phyloP scores from a whole-genome alignment of 2,329 filamentous ascomycete genomes.

The Colletotrichum sublineola region DNA sequence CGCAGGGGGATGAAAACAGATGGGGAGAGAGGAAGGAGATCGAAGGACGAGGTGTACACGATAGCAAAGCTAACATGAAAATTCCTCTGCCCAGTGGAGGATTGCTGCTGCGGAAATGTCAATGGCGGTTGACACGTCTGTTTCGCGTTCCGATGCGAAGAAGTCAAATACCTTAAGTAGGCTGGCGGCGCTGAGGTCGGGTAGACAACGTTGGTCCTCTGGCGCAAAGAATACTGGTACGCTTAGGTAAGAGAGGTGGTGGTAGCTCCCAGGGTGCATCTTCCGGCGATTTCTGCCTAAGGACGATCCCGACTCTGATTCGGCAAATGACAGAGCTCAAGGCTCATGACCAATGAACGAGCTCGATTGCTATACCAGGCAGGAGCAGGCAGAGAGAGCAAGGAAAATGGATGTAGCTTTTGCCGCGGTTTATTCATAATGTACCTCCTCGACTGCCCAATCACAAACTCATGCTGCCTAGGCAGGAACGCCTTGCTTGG shows the following conservation, averaged over 20 bases:
- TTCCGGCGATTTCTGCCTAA: slow-evolving; percentile 29
- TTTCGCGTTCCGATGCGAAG: slow-evolving; percentile 11
- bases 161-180: slow-evolving; percentile 22
- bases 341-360: slow-evolving; percentile 18
- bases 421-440: slow-evolving; percentile 2
- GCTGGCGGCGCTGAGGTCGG: slow-evolving; percentile 1
- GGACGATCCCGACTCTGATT: slow-evolving; percentile 19
- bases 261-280: not conserved
- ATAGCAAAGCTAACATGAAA: not conserved
- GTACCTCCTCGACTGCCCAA: not conserved
- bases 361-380: not conserved
- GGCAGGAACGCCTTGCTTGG: slow-evolving; percentile 8
- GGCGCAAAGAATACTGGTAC: not conserved
- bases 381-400: slow-evolving; percentile 19
- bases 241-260: slow-evolving; percentile 18
- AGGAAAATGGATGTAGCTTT: slow-evolving; percentile 9
- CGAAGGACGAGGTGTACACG: not conserved
- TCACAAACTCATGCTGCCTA: not conserved
- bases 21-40: not conserved
- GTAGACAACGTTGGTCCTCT: not conserved
- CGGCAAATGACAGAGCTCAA: not conserved
- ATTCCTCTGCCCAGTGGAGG: not conserved
- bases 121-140: slow-evolving; percentile 4
- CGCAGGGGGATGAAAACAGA: slow-evolving; percentile 1
- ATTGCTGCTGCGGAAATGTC: not conserved